Evolutionary conservation across 306 rosid genomes (phyloP).

Genomic region (Chamaecrista fasciculata): DNA sequence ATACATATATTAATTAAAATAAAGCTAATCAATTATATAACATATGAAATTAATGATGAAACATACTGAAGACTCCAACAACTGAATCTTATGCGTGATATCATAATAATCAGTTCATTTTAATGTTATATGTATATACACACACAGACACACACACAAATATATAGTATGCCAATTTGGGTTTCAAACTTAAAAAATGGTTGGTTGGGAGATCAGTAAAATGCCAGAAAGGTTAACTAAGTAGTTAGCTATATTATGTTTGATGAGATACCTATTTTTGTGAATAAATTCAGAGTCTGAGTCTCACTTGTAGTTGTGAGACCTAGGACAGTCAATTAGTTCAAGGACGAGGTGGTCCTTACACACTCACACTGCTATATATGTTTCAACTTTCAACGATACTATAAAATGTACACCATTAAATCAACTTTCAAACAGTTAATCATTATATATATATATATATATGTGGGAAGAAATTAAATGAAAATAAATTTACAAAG

Average conservation of each 20-base stretch:
- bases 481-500: background rate
- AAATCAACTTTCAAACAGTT: background rate
- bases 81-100: constrained; percentile 11
- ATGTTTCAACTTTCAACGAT: background rate
- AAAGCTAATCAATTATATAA: background rate
- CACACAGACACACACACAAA: too few species aligned
- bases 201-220: constrained; percentile 31
- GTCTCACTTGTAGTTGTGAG: too few species aligned
- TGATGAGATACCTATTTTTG: background rate
- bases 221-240: too few species aligned
- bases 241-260: background rate
- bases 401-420: background rate
- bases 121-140: too few species aligned
- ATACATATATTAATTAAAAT: too few species aligned
- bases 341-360: constrained; percentile 18
- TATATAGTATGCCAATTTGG: constrained; percentile 9
- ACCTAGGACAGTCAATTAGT: too few species aligned
- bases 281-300: too few species aligned
- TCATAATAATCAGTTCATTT: too few species aligned
- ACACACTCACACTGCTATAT: background rate
- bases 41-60: background rate
- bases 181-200: constrained; percentile 2
- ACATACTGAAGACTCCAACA: background rate
- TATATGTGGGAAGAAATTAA: background rate
- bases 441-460: background rate